A percentile compares a stretch with the other conserved stretches of the same genome.
Conservation (phyloP, 2,329 filamentous ascomycete genomes). For the Colletotrichum neosansevieriae region DNA sequence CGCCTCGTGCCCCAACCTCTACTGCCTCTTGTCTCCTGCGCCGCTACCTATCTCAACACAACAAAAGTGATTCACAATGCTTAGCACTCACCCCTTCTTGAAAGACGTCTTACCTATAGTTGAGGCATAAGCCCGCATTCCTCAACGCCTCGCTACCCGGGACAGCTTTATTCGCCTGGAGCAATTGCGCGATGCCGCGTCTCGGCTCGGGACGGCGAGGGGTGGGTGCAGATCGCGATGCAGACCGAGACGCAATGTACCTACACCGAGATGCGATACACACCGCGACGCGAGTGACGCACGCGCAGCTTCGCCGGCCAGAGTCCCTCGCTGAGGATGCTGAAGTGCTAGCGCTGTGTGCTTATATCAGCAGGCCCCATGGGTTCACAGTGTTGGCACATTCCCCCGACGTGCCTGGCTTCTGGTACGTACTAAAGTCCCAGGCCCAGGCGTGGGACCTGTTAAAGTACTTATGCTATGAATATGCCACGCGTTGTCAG, state of each 20-base stretch:
- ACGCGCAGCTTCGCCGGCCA: neutral
- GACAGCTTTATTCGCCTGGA: neutral
- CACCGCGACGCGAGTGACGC: neutral
- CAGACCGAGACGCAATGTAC: neutral
- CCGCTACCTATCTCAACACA: neutral
- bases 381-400: too few relatives aligned
- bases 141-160: neutral
- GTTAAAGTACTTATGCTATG: too few relatives aligned
- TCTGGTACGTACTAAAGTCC: too few relatives aligned
- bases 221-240: neutral
- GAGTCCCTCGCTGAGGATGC: neutral
- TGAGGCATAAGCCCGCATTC: too few relatives aligned
- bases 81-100: too few relatives aligned
- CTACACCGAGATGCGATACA: too few relatives aligned
- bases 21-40: neutral
- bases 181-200: neutral
- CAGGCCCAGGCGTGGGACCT: too few relatives aligned
- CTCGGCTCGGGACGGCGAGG: neutral
- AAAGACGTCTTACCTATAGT: neutral
- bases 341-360: neutral
- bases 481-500: too few relatives aligned
- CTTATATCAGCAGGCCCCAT: too few relatives aligned
- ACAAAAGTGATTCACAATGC: too few relatives aligned
- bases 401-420: too few relatives aligned
- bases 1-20: neutral